These are phyloP conservation scores for Croton laevigatus DNA, from an alignment of 441 rosid genomes.

Conservation along the genomic window DNA sequence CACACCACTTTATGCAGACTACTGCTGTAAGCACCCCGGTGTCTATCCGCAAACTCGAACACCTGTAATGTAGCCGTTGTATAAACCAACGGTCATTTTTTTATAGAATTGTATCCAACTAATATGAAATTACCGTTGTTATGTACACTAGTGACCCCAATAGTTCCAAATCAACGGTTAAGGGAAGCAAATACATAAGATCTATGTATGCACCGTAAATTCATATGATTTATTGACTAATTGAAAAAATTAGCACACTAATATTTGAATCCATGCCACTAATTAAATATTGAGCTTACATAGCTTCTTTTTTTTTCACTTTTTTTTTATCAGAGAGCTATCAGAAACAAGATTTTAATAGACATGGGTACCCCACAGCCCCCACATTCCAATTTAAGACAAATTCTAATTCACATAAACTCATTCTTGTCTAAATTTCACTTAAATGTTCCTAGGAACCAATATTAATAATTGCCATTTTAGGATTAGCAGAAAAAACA, in stretches of 20 bases:
- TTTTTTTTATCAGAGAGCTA: neutral
- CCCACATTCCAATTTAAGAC: slow-evolving; percentile 7
- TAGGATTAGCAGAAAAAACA: too few species aligned
- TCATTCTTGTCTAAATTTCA: neutral
- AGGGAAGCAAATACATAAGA: too few species aligned
- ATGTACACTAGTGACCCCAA: too few species aligned
- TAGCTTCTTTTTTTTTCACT: too few species aligned
- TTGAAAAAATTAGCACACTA: too few species aligned
- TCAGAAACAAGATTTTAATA: neutral
- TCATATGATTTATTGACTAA: too few species aligned
- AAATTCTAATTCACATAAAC: neutral
- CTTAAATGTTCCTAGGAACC: neutral
- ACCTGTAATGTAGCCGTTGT: slow-evolving; percentile 39
- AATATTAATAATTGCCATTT: too few species aligned
- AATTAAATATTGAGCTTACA: neutral
- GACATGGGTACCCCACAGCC: neutral
- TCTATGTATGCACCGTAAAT: too few species aligned
- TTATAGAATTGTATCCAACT: neutral
- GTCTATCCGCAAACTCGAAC: slow-evolving; percentile 69
- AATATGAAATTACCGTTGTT: too few species aligned
- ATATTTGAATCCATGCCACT: neutral
- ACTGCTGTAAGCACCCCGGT: slow-evolving; percentile 84
- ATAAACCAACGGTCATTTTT: slow-evolving; percentile 31
- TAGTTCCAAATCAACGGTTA: too few species aligned
- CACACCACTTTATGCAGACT: slow-evolving; percentile 57